Evolutionary conservation across 2,329 filamentous ascomycete genomes (phyloP), one percentile per base, ranked within the genome.

Genomic region (Monosporascus sp.): DNA sequence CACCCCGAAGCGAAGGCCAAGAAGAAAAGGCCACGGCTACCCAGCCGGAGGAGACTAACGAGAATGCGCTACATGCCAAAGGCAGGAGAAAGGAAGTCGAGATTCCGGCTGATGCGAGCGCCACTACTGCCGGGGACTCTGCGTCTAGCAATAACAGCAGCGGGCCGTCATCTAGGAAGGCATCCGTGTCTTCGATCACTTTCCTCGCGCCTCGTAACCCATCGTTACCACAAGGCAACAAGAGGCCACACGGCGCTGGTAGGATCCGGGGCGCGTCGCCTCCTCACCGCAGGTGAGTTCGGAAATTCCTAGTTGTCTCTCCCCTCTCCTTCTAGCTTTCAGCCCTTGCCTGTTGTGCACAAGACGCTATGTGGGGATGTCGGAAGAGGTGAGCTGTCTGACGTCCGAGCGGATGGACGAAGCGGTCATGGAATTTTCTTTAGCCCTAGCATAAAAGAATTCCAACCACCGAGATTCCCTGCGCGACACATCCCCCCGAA

Each of bases 211-310:
- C 71, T 28, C 65, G 63, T 1, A 72, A 78, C 56, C 74, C 74
- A 4, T 67, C 69, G 20, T 66, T 81, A 18, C 77, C 78, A 4
- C 78, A 80, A 55, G 78, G 78, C 26, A 58, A 64, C 3, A 76
- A 77, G 54, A 74, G 76, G 54, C 72, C 70, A 51, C 75, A 76
- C 46, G 68, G 71, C 49, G 72, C 70, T 37, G 65, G 58, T 49
- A 71, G 76, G 24, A 74, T 75, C 47, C 66, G 75, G 51, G 73
- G 67, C 24, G 75, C 72, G 38, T 81, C 79, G 26, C 79, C 79
- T 24, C 72, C 75, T 35, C 75, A 78, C 55, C 60, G 67, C 53
- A 78, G 76, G 79, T 82, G 70, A 71, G 74, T 66, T 35, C 26
- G 17, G 17, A 20, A 43, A 47, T 53, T 50, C 37, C 56, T 41